These are phyloP conservation scores for Ajuga chamaepitys DNA, from an alignment of 257 asterid species.

Conservation along the genomic window DNA sequence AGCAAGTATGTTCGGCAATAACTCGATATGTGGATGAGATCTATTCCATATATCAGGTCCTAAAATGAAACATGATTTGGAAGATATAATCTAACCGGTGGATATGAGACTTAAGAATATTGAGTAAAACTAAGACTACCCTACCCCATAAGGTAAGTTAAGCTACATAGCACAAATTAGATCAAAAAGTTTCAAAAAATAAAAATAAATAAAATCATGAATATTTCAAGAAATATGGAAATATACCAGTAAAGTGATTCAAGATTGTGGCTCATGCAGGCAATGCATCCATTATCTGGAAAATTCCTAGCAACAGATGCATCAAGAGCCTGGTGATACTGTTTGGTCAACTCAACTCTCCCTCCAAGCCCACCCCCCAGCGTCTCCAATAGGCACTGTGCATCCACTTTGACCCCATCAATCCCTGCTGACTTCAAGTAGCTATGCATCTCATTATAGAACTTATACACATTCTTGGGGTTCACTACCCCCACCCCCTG, in stretches of 20 bases:
- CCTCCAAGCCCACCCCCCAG: constrained; percentile 83
- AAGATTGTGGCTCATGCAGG: constrained; percentile 93
- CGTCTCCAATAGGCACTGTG: constrained; percentile 78
- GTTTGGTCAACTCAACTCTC: constrained; percentile 66
- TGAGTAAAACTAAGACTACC: no score
- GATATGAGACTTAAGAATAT: no score
- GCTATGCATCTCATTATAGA: constrained; percentile 75
- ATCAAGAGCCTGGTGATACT: constrained; percentile 88
- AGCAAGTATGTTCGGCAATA: no score
- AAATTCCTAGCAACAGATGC: constrained; percentile 69
- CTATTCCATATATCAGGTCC: no score
- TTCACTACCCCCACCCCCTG: constrained; percentile 77
- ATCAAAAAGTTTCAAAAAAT: no score
- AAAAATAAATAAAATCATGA: background rate
- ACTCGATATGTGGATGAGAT: no score
- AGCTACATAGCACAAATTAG: no score
- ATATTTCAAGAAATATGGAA: background rate
- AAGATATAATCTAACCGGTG: no score
- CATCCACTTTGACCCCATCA: constrained; percentile 87
- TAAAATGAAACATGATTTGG: no score
- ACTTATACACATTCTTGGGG: constrained; percentile 65
- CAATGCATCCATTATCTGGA: constrained; percentile 75
- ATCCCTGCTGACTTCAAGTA: constrained; percentile 69
- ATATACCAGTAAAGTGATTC: constrained; percentile 79
- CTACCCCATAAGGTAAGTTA: no score